A percentile compares a stretch with the other conserved stretches of the same genome.
Conservation (phyloP, 2,329 filamentous ascomycete genomes). For the Cladophialophora chaetospira region DNA sequence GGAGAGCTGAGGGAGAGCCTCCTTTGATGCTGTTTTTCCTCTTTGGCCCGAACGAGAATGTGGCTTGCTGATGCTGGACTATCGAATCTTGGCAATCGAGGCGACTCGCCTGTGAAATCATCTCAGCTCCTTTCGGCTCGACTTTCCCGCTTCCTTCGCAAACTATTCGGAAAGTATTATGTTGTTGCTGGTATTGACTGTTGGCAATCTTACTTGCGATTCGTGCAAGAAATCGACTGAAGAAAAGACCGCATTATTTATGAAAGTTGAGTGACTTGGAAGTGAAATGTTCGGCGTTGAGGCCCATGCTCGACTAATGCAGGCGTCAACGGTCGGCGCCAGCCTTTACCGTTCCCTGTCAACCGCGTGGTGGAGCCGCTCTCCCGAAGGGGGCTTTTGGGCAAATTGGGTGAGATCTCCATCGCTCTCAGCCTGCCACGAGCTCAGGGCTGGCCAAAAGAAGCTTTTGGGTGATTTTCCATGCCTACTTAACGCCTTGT, state of each 20-base stretch:
- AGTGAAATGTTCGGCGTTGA: not conserved
- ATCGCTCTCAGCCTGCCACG: not conserved
- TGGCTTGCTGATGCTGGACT: no score
- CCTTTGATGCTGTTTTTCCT: no score
- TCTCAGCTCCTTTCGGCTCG: not conserved
- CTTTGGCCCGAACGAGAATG: no score
- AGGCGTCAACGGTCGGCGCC: not conserved
- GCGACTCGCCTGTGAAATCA: constrained; percentile 3
- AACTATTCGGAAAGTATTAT: not conserved
- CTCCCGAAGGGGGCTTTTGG: not conserved
- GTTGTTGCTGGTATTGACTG: not conserved
- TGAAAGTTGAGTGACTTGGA: not conserved
- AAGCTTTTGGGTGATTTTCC: constrained; percentile 12
- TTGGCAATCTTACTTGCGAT: no score
- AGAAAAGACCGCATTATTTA: not conserved
- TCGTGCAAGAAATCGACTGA: no score
- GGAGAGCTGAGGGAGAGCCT: no score
- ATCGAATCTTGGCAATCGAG: constrained; percentile 24
- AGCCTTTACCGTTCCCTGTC: constrained; percentile 1
- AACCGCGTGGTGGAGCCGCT: not conserved
- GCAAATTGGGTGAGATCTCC: constrained; percentile 6
- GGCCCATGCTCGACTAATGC: not conserved
- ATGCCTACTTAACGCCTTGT: constrained; percentile 11
- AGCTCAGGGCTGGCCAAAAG: constrained; percentile 2
- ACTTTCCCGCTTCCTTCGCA: not conserved